phyloP scores from a whole-genome alignment of 108 stramenopile species.

The Cyclostephanos invisitatus region DNA sequence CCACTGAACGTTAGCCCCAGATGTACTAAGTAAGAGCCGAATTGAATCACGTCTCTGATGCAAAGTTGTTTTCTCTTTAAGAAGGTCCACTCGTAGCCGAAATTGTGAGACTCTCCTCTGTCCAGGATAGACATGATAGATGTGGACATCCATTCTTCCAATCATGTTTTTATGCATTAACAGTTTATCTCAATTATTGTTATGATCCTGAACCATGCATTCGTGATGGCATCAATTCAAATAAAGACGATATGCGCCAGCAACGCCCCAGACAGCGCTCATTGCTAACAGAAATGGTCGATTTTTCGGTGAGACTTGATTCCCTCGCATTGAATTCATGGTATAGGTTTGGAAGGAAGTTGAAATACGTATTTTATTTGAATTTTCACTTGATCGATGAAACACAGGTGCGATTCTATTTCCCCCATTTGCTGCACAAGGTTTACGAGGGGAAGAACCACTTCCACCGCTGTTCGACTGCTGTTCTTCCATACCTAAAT shows the following conservation, averaged over 20 bases:
- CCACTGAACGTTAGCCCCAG: too few relatives aligned
- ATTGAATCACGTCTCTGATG: too few relatives aligned
- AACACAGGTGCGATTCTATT: background rate
- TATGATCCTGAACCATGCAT: background rate
- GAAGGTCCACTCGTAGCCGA: background rate
- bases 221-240: slow-evolving; percentile 33
- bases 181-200: background rate
- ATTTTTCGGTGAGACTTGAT: slow-evolving; percentile 12
- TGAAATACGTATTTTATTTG: background rate
- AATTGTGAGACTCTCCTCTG: background rate
- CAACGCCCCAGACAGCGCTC: slow-evolving; percentile 51
- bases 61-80: background rate
- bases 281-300: slow-evolving; percentile 34
- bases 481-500: slow-evolving; percentile 53
- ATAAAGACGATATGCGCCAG: slow-evolving; percentile 72
- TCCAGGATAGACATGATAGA: too few relatives aligned
- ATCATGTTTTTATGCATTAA: background rate
- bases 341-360: background rate
- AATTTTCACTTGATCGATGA: background rate
- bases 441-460: background rate
- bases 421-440: background rate
- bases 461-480: background rate
- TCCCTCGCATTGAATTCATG: slow-evolving; percentile 6
- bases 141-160: too few relatives aligned
- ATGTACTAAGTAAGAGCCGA: too few relatives aligned